Evolutionary conservation across 1,284 basidiomycete species (phyloP).

Genomic region (Puccinia novopanici): DNA sequence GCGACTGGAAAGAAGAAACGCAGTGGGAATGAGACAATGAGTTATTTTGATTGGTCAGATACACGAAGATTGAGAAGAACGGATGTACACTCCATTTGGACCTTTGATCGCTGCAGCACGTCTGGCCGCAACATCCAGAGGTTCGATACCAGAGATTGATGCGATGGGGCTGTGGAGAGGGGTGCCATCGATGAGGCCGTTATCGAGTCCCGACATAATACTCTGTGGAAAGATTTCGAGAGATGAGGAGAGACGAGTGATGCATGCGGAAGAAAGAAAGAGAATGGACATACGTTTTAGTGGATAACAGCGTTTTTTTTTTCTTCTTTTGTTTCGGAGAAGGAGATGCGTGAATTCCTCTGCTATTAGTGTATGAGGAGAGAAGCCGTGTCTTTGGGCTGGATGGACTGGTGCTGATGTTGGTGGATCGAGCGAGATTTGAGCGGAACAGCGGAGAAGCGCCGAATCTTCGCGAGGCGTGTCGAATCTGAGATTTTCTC

Average conservation of each 20-base stretch:
- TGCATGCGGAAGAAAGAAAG: neutral
- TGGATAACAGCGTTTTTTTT: too few species aligned
- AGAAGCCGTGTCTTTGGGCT: too few species aligned
- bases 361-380: too few species aligned
- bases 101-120: slow-evolving; percentile 51
- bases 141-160: slow-evolving; percentile 28
- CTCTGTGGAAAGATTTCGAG: neutral
- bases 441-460: too few species aligned
- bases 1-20: neutral
- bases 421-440: too few species aligned
- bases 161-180: slow-evolving; percentile 36
- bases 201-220: slow-evolving; percentile 18
- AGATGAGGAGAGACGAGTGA: neutral
- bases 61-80: neutral
- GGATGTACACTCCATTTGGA: slow-evolving; percentile 44
- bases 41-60: neutral
- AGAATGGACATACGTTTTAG: too few species aligned
- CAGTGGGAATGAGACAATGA: neutral
- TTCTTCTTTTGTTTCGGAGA: too few species aligned
- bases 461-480: too few species aligned
- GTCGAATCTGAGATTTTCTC: neutral
- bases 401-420: too few species aligned
- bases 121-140: slow-evolving; percentile 43
- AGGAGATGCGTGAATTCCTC: too few species aligned
- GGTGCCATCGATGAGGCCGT: slow-evolving; percentile 13